Conservation (phyloP, 306 rosid species). For the Amphicarpaea edgeworthii region DNA sequence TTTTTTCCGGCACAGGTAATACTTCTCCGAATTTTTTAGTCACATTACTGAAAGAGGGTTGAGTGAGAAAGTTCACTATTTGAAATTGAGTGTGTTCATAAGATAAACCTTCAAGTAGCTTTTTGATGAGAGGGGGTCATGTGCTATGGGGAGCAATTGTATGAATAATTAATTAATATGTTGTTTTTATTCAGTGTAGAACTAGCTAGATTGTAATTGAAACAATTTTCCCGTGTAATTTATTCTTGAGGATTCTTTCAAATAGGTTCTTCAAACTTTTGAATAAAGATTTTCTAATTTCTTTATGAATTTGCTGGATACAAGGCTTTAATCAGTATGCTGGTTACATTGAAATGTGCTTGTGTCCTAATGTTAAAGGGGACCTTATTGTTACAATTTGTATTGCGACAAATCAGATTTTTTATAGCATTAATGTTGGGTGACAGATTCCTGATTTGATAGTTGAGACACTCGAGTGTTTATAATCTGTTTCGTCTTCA, state of each 20-base stretch:
- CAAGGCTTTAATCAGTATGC: neutral
- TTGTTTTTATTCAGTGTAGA: constrained; percentile 40
- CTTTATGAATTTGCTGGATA: neutral
- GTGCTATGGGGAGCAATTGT: constrained; percentile 8
- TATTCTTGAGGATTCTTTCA: constrained; percentile 26
- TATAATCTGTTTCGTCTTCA: too few relatives aligned
- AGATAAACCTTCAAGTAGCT: constrained; percentile 14
- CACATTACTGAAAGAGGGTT: constrained; percentile 29
- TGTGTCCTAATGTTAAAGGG: neutral
- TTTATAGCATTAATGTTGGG: too few relatives aligned
- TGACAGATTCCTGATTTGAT: too few relatives aligned
- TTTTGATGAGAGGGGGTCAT: neutral
- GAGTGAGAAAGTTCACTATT: constrained; percentile 10
- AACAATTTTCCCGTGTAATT: constrained; percentile 25
- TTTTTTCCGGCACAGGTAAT: constrained; percentile 27
- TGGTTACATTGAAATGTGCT: neutral
- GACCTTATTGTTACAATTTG: neutral
- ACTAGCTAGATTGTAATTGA: constrained; percentile 21
- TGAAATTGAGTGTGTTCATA: constrained; percentile 32
- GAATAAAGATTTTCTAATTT: neutral
- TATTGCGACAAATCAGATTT: too few relatives aligned
- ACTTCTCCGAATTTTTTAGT: constrained; percentile 22
- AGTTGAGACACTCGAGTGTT: too few relatives aligned
- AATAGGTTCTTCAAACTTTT: constrained; percentile 26
- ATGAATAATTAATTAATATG: neutral